phyloP scores from a whole-genome alignment of 192 early-diverging fungal genomes.

The Podila clonocystis region DNA sequence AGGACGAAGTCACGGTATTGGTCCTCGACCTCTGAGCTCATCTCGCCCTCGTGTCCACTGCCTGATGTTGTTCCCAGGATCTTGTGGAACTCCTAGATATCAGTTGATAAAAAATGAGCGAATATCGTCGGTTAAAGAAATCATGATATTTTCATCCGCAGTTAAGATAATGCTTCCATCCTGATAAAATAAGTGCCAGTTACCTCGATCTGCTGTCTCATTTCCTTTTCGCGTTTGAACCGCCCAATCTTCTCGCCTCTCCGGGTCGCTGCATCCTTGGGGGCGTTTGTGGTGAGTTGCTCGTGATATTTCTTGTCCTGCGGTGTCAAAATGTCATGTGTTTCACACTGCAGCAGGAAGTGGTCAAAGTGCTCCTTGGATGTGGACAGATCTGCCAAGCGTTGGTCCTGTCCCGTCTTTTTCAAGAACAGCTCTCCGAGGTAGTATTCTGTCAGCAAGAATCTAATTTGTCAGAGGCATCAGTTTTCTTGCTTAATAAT shows the following conservation, averaged over 20 bases:
- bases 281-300: slow-evolving; percentile 50
- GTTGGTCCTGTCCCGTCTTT: slow-evolving; percentile 45
- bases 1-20: slow-evolving; percentile 78
- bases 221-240: slow-evolving; percentile 80
- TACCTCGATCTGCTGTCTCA: slow-evolving; percentile 65
- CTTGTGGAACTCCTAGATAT: slow-evolving; percentile 31
- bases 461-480: slow-evolving; percentile 37
- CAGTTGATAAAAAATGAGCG: no score
- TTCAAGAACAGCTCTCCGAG: slow-evolving; percentile 65
- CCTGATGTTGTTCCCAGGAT: slow-evolving; percentile 34
- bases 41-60: slow-evolving; percentile 32
- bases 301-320: slow-evolving; percentile 55
- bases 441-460: slow-evolving; percentile 67
- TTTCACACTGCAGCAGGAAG: slow-evolving; percentile 33
- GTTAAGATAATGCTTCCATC: no score
- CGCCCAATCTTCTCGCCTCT: slow-evolving; percentile 79
- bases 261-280: slow-evolving; percentile 59
- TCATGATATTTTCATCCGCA: no score
- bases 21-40: slow-evolving; percentile 70
- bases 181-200: not conserved
- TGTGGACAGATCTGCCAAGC: slow-evolving; percentile 50
- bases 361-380: slow-evolving; percentile 55
- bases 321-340: slow-evolving; percentile 39
- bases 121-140: no score
- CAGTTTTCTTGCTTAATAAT: not conserved